phyloP scores from a whole-genome alignment of 2,329 filamentous ascomycete genomes.

The Ceratocystis cacaofunesta region DNA sequence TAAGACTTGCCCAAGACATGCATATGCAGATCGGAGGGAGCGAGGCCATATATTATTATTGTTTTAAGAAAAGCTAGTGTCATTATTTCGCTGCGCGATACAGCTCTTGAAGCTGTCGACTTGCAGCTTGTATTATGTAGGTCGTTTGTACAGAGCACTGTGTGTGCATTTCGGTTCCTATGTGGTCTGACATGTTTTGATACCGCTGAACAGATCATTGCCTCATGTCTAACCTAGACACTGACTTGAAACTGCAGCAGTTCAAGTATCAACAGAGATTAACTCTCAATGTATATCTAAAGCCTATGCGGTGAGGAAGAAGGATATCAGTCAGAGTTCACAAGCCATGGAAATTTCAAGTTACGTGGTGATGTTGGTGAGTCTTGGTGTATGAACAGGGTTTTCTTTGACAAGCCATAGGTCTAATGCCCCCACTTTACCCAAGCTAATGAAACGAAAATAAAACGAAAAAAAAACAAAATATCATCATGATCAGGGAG shows the following conservation, averaged over 20 bases:
- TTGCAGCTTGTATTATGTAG: not conserved
- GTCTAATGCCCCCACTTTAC: constrained; percentile 6
- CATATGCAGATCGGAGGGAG: not conserved
- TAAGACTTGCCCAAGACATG: not conserved
- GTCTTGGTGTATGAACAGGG: not conserved
- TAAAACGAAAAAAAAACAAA: constrained; percentile 6
- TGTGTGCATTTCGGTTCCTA: not conserved
- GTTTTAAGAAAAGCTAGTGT: not conserved
- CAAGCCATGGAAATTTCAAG: not conserved
- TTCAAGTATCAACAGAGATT: not conserved
- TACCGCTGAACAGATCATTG: not conserved
- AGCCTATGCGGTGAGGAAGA: constrained; percentile 7
- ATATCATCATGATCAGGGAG: constrained; percentile 4
- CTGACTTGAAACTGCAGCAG: not conserved
- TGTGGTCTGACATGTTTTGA: not conserved
- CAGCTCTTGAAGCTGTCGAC: not conserved
- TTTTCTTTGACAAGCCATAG: not conserved
- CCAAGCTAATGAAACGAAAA: constrained; percentile 2
- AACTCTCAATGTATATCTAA: not conserved
- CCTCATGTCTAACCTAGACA: not conserved
- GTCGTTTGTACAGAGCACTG: not conserved
- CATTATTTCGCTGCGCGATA: not conserved
- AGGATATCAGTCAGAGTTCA: constrained; percentile 9
- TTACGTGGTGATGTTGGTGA: constrained; percentile 1
- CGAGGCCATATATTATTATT: not conserved